Evolutionary conservation across 169 alveolate genomes (phyloP), one percentile per base, ranked within the genome.

Genomic region (Plasmodium vinckei): DNA sequence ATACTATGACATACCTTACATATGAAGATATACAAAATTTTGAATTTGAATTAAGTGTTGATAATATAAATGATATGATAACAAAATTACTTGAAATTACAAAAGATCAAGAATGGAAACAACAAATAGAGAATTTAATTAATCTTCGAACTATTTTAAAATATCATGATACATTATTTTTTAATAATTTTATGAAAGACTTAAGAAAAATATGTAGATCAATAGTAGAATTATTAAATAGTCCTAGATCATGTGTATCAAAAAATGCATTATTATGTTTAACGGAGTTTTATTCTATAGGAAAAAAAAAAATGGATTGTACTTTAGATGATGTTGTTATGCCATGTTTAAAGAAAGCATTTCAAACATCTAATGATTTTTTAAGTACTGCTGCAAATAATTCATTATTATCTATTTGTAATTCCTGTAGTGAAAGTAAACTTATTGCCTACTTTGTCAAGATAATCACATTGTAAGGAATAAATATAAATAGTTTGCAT

Each of bases 361-460:
- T 67, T 71, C 90, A 82, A 44, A 82, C 90, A 1, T 82, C 90
- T 9, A 57, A 49, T 7, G 90, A 82, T 46, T 82, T 82, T 82
- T 60, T 82, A 61, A 82, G 90, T 39, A 82, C 39, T 49, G 90
- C 90, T 44, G 90, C 90, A 7, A 82, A 82, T n/a, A 82, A 82
- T 56, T 63, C 90, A 19, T 60, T 82, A 39, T 47, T 82, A 7
- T 51, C 90, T 7, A 82, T 82, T 39, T 82, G 90, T 13, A 82
- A 82, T 61, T 65, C 90, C 10, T 82, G 90, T 56, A 82, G 86
- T 47, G 90, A 82, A 54, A 82, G 84, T 53, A 82, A 82, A 49
- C 72, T 82, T 10, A 82, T 82, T 67, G 44, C 69, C 4, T 61
- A 82, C 23, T 82, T 82, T 82, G 63, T 82, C 13, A 82, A 82